Base-by-base conservation (phyloP, 2,329 filamentous ascomycete species). In the Colletotrichum cereale region DNA sequence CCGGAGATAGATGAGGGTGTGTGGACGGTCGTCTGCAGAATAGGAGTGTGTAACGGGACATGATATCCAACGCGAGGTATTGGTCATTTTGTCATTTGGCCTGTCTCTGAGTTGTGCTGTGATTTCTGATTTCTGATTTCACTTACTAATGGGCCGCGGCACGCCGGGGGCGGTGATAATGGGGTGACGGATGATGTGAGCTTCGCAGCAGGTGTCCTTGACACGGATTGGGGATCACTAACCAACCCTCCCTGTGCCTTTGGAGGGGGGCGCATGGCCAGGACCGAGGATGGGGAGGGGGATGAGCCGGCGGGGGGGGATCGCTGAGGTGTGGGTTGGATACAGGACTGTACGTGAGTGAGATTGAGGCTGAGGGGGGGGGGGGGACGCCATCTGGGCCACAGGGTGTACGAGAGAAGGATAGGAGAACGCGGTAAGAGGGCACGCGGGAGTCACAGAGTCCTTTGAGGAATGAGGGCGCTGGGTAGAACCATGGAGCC, bases 361-460 rank as follows among this genome's bases (percentile, higher is more conserved):
- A 71, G 29, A n/a, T 36, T 26, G 64, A 14, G 26, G 47, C 26
- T 38, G 48, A 8, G 26, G 29, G 21, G 44, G 48, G 36, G 36
- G 61, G n/a, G 21, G 53, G n/a, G n/a, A 44, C 68, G 58, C 58
- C 44, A 63, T 71, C 58, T 48, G 21, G 11, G 58, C 47, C 52
- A 53, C 38, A 63, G 53, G 10, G 24, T 62, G 55, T 67, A 52
- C 36, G 50, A 62, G 57, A 10, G 26, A 36, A 63, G 40, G 50
- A 40, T 26, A 60, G 31, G 55, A 48, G 14, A 38, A 50, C 52
- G 36, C 34, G 48, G 24, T 29, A 24, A 31, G 34, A 36, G 24
- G 34, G 18, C 4, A 62, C 14, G 34, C 5, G 34, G 34, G 36
- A 38, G 10, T 29, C 29, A 14, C n/a, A 29, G 34, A 36, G 44